Conservation (phyloP, 371 early-diverging fungal species). For the Mortierella sp. region DNA sequence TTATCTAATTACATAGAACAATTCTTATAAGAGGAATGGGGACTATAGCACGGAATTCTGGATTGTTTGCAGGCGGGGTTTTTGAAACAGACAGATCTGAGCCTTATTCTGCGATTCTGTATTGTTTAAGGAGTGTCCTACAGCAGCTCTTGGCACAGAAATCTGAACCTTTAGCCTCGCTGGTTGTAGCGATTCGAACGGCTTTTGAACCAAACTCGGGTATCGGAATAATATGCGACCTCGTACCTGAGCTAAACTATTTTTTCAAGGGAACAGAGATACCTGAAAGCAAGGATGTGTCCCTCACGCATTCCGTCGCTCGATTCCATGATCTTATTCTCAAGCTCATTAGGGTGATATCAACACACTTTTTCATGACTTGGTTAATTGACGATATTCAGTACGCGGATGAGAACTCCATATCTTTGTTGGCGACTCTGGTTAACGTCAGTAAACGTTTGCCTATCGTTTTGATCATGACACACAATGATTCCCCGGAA, state of each 20-base stretch:
- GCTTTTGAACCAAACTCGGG: slow-evolving; percentile 52
- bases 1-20: slow-evolving; percentile 14
- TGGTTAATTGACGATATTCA: slow-evolving; percentile 55
- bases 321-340: slow-evolving; percentile 51
- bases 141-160: slow-evolving; percentile 52
- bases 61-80: slow-evolving; percentile 44
- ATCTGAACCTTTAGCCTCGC: slow-evolving; percentile 39
- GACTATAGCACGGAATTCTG: slow-evolving; percentile 37
- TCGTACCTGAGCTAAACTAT: slow-evolving; percentile 45
- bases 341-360: slow-evolving; percentile 50
- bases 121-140: slow-evolving; percentile 44
- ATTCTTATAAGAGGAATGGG: slow-evolving; percentile 38
- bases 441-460: slow-evolving; percentile 51
- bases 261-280: slow-evolving; percentile 46
- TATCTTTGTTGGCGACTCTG: slow-evolving; percentile 40
- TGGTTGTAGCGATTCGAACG: slow-evolving; percentile 49
- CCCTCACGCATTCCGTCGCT: slow-evolving; percentile 36
- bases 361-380: slow-evolving; percentile 56
- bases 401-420: slow-evolving; percentile 49
- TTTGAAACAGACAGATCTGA: slow-evolving; percentile 32
- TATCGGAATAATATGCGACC: slow-evolving; percentile 47
- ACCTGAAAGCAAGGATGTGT: slow-evolving; percentile 44
- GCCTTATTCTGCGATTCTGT: slow-evolving; percentile 52
- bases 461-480: slow-evolving; percentile 53
- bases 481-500: slow-evolving; percentile 39